Conservation (phyloP, 2,329 filamentous ascomycete species). For the Fusarium luffae region DNA sequence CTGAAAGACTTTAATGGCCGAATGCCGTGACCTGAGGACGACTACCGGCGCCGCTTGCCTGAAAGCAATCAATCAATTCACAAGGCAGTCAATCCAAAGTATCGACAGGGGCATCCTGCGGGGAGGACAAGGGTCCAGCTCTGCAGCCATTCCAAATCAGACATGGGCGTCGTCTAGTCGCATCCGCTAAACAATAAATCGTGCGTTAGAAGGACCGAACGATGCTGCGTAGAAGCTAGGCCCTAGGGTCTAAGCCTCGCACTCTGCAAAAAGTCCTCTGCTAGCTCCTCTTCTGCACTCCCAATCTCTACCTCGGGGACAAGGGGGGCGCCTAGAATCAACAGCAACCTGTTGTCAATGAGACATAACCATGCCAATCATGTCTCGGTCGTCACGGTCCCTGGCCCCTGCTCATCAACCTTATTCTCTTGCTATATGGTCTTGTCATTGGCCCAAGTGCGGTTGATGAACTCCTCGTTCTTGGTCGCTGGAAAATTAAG, state of each 20-base stretch:
- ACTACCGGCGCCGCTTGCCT: conserved; percentile 34
- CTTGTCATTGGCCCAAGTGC: conserved; percentile 24
- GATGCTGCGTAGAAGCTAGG: conserved; percentile 45
- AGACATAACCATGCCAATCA: conserved; percentile 36
- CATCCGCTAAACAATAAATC: conserved; percentile 43
- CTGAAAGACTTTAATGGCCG: conserved; percentile 3
- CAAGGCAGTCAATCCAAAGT: conserved; percentile 23
- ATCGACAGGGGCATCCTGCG: conserved; percentile 39
- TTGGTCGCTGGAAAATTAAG: conserved; percentile 33
- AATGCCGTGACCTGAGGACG: conserved; percentile 32
- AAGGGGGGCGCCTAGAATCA: conserved; percentile 27
- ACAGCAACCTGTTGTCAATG: conserved; percentile 26
- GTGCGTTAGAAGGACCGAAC: conserved; percentile 48
- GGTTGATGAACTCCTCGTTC: conserved; percentile 21
- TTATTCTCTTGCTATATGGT: conserved; percentile 22
- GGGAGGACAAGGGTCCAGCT: conserved; percentile 35
- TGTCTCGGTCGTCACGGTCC: conserved; percentile 20
- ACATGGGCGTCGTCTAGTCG: conserved; percentile 31
- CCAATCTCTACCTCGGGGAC: conserved; percentile 25
- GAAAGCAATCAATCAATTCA: conserved; percentile 21
- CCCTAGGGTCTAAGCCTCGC: conserved; percentile 45
- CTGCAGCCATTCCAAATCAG: conserved; percentile 38
- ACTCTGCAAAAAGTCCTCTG: conserved; percentile 45
- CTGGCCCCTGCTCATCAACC: conserved; percentile 34
- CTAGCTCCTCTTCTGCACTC: conserved; percentile 13